phyloP scores from a whole-genome alignment of 2,329 filamentous ascomycete species.

The Neofusicoccum parvum region DNA sequence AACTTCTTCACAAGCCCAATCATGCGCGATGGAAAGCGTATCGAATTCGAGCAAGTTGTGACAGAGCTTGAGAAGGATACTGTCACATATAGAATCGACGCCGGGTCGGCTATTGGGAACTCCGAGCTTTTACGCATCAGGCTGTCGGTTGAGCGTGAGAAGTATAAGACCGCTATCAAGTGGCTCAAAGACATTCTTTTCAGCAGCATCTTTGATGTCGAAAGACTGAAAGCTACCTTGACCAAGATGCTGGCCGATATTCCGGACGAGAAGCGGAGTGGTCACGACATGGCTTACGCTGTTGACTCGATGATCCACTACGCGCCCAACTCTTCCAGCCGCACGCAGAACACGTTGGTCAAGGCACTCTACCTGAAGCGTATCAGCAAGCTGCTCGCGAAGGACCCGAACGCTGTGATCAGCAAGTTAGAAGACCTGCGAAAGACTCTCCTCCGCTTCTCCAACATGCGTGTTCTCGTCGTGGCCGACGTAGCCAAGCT shows the following conservation, averaged over 20 bases:
- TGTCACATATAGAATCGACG: constrained; percentile 75
- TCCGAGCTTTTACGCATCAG: constrained; percentile 78
- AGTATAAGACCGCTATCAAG: constrained; percentile 77
- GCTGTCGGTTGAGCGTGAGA: constrained; percentile 84
- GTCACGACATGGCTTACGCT: constrained; percentile 64
- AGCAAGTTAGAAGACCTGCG: constrained; percentile 77
- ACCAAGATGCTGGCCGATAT: constrained; percentile 88
- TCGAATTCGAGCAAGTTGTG: constrained; percentile 91
- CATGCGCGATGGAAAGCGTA: constrained; percentile 69
- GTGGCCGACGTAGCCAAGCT: constrained; percentile 79
- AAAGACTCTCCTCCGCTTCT: constrained; percentile 73
- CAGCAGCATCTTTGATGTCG: constrained; percentile 80
- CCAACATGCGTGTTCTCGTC: constrained; percentile 84
- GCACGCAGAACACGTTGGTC: constrained; percentile 79
- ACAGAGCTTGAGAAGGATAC: constrained; percentile 90
- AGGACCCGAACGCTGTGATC: constrained; percentile 75
- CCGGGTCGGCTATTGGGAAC: constrained; percentile 70
- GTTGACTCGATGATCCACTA: constrained; percentile 78
- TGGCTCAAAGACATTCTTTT: constrained; percentile 89
- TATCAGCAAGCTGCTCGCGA: constrained; percentile 76
- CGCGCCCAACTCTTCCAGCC: constrained; percentile 72
- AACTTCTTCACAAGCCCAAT: constrained; percentile 96
- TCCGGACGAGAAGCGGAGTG: constrained; percentile 87
- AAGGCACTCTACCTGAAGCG: constrained; percentile 86
- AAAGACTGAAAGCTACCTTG: constrained; percentile 62